Evolutionary conservation across 768 basidiomycete species (phyloP), one percentile per base, ranked within the genome.

Genomic region (Xanthoconium purpureum): DNA sequence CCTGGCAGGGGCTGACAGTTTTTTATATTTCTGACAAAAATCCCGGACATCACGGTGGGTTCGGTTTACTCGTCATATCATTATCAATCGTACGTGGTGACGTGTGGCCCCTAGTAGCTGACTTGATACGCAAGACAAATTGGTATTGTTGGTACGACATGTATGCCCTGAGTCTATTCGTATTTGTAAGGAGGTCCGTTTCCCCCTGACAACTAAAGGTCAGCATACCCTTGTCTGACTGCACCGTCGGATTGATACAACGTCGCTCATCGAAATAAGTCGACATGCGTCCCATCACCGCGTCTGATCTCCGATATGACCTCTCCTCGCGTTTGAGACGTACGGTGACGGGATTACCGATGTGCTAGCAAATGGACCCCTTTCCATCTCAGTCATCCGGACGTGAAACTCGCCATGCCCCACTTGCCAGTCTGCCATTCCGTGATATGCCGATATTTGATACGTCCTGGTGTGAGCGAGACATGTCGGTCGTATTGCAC

Each of bases 321-420:
- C 32, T 13, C n/a, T 39, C 6, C 7, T 36, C 43, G 50, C 33
- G 57, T 56, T 43, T 56, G 52, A 57, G 59, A 53, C 15, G 24
- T 12, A 39, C 28, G 46, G 36, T 28, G 60, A 30, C 28, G 61
- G 29, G 35, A 13, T 15, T 36, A 17, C 20, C 24, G 54, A 37
- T 29, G 29, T 5, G 33, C 24, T 28, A 47, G 13, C 33, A 9
- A 18, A 38, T 47, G 15, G n/a, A 24, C 39, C 33, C n/a, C 43
- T 17, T 49, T 47, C 28, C 49, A 47, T 51, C 48, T 48, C 50
- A 45, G 39, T 47, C 47, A 24, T 40, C 32, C n/a, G 18, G 42
- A 56, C 42, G 43, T 66, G 63, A 63, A 66, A 64, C 64, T 44
- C 17, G 40, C 37, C 20, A 37, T 38, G 47, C 50, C 30, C 45